Evolutionary conservation across 2,329 filamentous ascomycete genomes (phyloP), one percentile per base, ranked within the genome.

Genomic region (Microsporum canis): DNA sequence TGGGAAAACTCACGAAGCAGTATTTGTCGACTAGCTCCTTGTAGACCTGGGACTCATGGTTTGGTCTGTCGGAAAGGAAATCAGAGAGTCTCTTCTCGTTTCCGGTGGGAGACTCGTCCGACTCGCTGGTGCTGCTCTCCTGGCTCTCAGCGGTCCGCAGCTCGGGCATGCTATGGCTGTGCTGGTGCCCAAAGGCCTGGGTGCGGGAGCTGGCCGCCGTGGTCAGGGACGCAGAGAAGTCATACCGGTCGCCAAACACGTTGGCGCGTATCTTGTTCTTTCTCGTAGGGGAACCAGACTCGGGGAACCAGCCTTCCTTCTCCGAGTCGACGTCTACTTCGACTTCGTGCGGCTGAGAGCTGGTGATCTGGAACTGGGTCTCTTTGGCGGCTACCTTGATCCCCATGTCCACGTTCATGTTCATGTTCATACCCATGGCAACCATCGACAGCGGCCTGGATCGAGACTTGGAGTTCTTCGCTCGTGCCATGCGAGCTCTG

Each of bases 21-120:
- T 96, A 99, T 80, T 95, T 96, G 80, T 95, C 91, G 75, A 99
- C 88, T 66, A 99, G 83, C 77, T 99, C 94, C 77, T 95, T 89
- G 74, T 99, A 97, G 63, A 92, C 91, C 63, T 89, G 86, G 65
- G 91, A 95, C 63, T 91, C 84, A 66, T 96, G 86, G 70, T 83
- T 80, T 51, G 86, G 85, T 70, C 87, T 84, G 69, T 83, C 82
- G 43, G 80, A 63, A 2, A 55, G 63, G 58, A 65, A 45, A 33
- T 65, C 61, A 4, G 51, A 59, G 12, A 59, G 55, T 17, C 47
- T 61, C 55, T 55, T 59, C 5, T 23, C 10, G 36, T 57, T 47
- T 1, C 10, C 17, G 17, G 33, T n/a, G 10, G 56, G 10, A 5
- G 36, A 29, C 7, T 58, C 56, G 31, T 58, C 36, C 3, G 56